Base-by-base conservation (phyloP, 1,284 basidiomycete genomes). In the Microstroma glucosiphilum region DNA sequence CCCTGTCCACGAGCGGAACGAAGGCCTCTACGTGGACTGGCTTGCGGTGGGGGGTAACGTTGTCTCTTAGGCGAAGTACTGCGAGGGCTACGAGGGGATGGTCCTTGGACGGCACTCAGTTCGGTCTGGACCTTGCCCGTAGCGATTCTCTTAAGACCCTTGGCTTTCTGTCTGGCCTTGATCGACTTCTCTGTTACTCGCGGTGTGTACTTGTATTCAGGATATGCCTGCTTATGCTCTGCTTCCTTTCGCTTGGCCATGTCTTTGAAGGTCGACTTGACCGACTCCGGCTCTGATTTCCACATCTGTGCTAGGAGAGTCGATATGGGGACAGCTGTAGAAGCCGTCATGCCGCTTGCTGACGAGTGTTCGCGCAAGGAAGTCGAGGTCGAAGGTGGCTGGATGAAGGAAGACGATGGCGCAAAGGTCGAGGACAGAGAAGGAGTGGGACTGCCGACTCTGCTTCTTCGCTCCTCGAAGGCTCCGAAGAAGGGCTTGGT, bases 151-250 rank as follows among this genome's bases (percentile, higher is more conserved):
- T 12, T 48, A 7, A n/a, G 6, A 4, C 46, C 23, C 11, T 23
- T 48, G 46, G n/a, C n/a, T 23, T 23, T 48, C 46, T n/a, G n/a
- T n/a, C 46, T n/a, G 11, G 51, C 51, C 51, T 26, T 19, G 21
- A 23, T 54, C 7, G 51, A 21, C 51, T 54, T 54, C 21, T 54
- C 51, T 13, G 51, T 54, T 21, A 25, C 17, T 15, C 21, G 19
- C 51, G 51, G 51, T 6, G n/a, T 19, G 21, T 54, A 54, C 51
- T 54, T 54, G 25, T 54, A 54, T 8, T 25, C 21, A 8, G 51
- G 51, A 19, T 25, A 54, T 19, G 25, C 13, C 21, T 13, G 17
- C 15, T 25, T 17, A 26, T 54, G 51, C 21, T 54, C 51, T 21
- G 19, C 51, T 25, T 54, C 21, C 15, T 54, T 54, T 21, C 26